A percentile compares a stretch with the other conserved stretches of the same genome.
Conservation (phyloP, 768 basidiomycete genomes). For the Cystobasidium tubakii region DNA sequence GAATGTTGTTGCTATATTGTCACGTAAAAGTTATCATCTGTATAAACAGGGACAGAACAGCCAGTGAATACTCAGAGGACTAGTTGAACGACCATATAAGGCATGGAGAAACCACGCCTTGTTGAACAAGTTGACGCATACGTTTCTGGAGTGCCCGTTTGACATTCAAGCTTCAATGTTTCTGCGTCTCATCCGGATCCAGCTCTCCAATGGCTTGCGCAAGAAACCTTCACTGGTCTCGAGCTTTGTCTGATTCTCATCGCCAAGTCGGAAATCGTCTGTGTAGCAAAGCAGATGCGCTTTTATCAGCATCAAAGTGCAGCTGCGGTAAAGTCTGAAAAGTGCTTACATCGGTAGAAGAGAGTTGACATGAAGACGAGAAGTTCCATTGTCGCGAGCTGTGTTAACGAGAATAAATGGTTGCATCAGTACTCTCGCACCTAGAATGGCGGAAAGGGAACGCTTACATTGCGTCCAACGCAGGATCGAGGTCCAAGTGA, state of each 20-base stretch:
- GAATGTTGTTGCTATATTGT: not conserved
- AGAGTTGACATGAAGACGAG: constrained; percentile 75
- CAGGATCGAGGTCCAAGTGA: constrained; percentile 79
- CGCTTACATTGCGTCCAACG: constrained; percentile 55
- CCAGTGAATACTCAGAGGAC: no score
- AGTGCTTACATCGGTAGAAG: constrained; percentile 59
- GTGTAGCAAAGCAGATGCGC: not conserved
- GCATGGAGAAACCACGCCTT: no score
- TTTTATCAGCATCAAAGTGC: constrained; percentile 33
- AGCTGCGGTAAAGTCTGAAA: no score
- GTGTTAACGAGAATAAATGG: not conserved
- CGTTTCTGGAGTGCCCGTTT: not conserved
- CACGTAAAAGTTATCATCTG: not conserved
- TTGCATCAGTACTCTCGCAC: not conserved
- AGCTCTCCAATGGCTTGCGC: constrained; percentile 55
- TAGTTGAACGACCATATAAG: no score
- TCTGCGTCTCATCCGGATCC: constrained; percentile 25
- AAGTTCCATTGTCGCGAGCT: constrained; percentile 64
- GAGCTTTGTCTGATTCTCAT: constrained; percentile 53
- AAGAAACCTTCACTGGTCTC: constrained; percentile 78
- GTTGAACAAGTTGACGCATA: not conserved
- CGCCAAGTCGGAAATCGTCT: constrained; percentile 38
- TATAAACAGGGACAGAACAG: no score
- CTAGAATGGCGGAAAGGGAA: not conserved
- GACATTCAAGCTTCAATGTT: not conserved